These are phyloP conservation scores for Erigeron canadensis DNA, from an alignment of 129 eudicot species.

Conservation along the genomic window DNA sequence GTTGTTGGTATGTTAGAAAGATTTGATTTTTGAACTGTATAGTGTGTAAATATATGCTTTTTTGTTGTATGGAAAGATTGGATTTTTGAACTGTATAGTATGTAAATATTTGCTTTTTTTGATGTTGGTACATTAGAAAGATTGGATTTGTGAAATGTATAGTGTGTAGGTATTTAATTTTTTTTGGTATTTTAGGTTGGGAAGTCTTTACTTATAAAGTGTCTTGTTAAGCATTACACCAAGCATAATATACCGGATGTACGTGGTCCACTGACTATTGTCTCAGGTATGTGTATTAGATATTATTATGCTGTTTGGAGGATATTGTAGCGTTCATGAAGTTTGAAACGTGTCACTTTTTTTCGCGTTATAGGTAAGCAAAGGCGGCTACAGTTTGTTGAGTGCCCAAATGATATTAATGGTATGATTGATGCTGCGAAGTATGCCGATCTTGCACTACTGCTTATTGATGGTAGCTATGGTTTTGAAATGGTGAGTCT, in stretches of 20 bases:
- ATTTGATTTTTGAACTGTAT: no score
- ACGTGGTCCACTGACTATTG: conserved; percentile 83
- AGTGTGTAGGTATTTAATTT: no score
- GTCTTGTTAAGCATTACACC: conserved; percentile 80
- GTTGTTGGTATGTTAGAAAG: background rate
- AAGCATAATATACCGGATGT: conserved; percentile 88
- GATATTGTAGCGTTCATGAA: background rate
- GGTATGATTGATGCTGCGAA: conserved; percentile 97
- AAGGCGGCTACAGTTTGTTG: conserved; percentile 85
- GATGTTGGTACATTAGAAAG: no score
- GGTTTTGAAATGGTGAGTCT: conserved; percentile 94
- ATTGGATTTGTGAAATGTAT: no score
- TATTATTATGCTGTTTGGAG: background rate
- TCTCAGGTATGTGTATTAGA: conserved; percentile 58
- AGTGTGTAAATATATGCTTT: background rate
- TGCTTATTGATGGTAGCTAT: conserved; percentile 92
- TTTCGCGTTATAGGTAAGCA: conserved; percentile 63
- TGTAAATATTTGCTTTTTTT: no score
- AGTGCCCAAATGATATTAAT: conserved; percentile 95
- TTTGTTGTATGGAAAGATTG: no score
- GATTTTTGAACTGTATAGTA: no score
- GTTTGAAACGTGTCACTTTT: conserved; percentile 10
- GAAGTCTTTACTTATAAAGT: conserved; percentile 83
- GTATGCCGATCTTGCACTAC: conserved; percentile 81
- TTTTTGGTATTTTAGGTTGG: conserved; percentile 60